phyloP scores from a whole-genome alignment of 164 flowering plant species.

The Tetrastigma voinierianum region DNA sequence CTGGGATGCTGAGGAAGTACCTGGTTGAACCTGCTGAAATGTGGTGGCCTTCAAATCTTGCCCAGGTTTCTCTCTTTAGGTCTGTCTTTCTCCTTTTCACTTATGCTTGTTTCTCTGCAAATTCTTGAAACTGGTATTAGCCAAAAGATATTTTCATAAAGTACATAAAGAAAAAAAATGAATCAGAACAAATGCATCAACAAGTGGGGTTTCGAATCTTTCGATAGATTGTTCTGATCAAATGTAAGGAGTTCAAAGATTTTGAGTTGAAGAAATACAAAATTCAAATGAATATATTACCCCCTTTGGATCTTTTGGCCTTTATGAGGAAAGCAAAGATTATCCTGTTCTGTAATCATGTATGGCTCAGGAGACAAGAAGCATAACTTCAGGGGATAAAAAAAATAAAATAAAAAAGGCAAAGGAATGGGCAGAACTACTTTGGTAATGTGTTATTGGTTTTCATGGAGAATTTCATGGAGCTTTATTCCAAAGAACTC shows the following conservation, averaged over 20 bases:
- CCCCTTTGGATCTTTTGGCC: background rate
- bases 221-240: background rate
- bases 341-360: background rate
- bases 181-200: constrained; percentile 1
- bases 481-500: background rate
- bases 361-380: background rate
- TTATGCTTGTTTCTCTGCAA: background rate
- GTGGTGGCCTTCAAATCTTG: constrained; percentile 99
- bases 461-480: constrained; percentile 14
- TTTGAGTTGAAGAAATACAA: no score
- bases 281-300: no score
- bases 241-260: background rate
- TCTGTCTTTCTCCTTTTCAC: constrained; percentile 16
- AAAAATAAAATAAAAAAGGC: background rate
- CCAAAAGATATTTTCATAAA: background rate
- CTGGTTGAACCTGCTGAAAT: constrained; percentile 85
- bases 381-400: background rate
- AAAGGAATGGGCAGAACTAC: background rate
- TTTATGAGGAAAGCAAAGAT: background rate
- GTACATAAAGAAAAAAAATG: background rate
- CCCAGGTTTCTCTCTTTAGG: constrained; percentile 94
- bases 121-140: background rate
- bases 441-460: background rate
- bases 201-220: background rate
- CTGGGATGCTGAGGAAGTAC: constrained; percentile 79